Evolutionary conservation across 495 filamentous ascomycete species (phyloP), one percentile per base, ranked within the genome.

Genomic region (Penicillium pulvis): DNA sequence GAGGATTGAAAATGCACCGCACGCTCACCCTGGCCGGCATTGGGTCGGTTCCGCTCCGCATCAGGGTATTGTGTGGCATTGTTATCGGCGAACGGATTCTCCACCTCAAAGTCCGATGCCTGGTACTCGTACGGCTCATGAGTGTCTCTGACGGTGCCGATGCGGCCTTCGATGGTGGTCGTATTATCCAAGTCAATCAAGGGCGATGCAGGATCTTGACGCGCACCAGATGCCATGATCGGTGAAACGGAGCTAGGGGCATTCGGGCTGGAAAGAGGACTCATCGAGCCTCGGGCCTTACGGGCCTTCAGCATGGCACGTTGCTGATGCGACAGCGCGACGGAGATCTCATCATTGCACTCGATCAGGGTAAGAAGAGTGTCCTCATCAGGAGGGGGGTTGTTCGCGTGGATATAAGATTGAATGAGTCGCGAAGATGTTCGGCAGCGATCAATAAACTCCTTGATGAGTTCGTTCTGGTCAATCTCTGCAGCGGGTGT

Each of bases 311-410:
- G 81, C 57, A 96, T 75, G 16, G 91, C 88, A 24, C 89, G 85
- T 65, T 92, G 90, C 73, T 97, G 89, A 53, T 90, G 85, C 53
- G 84, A 92, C 8, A 92, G 74, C 0, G 92, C 85, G 17, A 88
- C 82, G 24, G 87, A 86, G 19, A 98, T 78, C 66, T 91, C 87
- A 65, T 98, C 95, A 67, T 95, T 96, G 39, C 92, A 93, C 72
- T 98, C 93, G 68, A 99, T 96, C 47, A 99, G 75, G 19, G 87
- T 93, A 58, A 92, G 84, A 72, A 99, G 85, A 1, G 94, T 98
- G 64, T 96, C 89, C 67, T 93, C 92, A 66, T 99, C 94, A 4
- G 92, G 92, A 1, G 84, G 63, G 0, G 93, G 93, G 62, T 88
- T 82, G 17, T 88, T 85, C 46, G 85, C 81, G 36, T 87, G 75